Base-by-base conservation (phyloP, 345 rosid species). In the Populus euphratica region DNA sequence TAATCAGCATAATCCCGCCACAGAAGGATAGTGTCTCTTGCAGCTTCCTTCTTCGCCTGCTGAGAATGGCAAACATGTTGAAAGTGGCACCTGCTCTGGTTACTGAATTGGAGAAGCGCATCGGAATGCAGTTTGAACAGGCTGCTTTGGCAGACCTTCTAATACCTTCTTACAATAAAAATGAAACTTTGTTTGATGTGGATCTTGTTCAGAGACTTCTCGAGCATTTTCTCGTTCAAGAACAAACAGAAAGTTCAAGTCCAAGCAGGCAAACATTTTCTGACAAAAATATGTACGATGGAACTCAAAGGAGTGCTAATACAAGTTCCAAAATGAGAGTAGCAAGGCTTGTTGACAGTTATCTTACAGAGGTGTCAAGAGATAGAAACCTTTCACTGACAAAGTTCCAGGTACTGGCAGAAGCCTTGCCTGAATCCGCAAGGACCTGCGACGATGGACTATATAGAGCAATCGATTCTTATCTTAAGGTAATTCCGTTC, bases 361-460 rank as follows among this genome's bases (percentile, higher is more conserved):
- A 92, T 77, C 97, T 96, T 16, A 96, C 99, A 0, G 99, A 96
- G 84, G 97, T 96, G n/a, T 92, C 99, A 70, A 83, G 94, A 76
- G 99, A 96, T 63, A 65, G 99, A 80, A 96, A 89, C 85, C 91
- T 96, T 25, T 89, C 94, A 21, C 76, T 90, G 68, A 93, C 97
- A 1, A 96, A 96, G 85, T 96, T 96, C 80, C 98, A 92, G 82
- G 97, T 93, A 20, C 85, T 96, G 69, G 98, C 98, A 10, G 99
- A 96, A 81, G 99, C 99, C 12, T 88, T 93, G 80, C 99, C 97
- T 0, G 99, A 93, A 75, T 90, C 96, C 69, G 99, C 99, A 1
- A 87, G 99, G 81, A 89, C 93, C n/a, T 92, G 98, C 0, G 99
- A 96, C 44, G 98, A 93, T 85, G 99, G 99, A n/a, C 92, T 96